Conservation (phyloP, 1,284 basidiomycete species). For the Rhodotorula glutinis region DNA sequence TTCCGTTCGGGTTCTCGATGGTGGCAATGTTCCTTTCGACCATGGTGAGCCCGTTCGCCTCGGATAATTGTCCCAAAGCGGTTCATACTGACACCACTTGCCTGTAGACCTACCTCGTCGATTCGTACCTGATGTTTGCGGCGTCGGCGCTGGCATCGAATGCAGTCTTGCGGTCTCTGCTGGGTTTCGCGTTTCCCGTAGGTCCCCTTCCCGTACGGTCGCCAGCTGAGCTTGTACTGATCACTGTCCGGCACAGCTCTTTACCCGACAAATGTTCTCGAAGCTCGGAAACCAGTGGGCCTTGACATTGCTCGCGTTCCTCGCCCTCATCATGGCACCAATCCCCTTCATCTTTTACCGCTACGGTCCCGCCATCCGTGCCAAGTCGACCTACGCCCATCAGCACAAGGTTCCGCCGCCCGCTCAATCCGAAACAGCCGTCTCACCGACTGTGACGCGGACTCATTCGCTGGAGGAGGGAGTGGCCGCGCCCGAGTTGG, state of each 20-base stretch:
- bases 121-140: slow-evolving; percentile 54
- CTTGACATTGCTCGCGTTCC: slow-evolving; percentile 61
- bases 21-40: slow-evolving; percentile 54
- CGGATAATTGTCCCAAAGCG: too few species aligned
- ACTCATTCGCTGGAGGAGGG: slow-evolving; percentile 3
- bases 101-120: slow-evolving; percentile 34
- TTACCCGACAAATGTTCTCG: slow-evolving; percentile 56
- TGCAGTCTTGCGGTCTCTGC: slow-evolving; percentile 62
- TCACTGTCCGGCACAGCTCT: slow-evolving; percentile 28
- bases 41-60: slow-evolving; percentile 47
- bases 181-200: slow-evolving; percentile 42
- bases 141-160: slow-evolving; percentile 67
- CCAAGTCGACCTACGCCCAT: slow-evolving; percentile 35
- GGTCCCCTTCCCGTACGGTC: neutral
- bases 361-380: slow-evolving; percentile 48
- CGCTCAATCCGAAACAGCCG: neutral
- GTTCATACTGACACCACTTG: neutral
- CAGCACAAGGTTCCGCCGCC: slow-evolving; percentile 11
- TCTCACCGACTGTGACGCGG: neutral
- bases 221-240: neutral
- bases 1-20: slow-evolving; percentile 52
- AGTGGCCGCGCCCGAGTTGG: too few species aligned
- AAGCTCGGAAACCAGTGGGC: slow-evolving; percentile 65
- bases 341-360: slow-evolving; percentile 54
- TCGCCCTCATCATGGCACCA: slow-evolving; percentile 58